Base-by-base conservation (phyloP, 768 basidiomycete genomes). In the Trametes cinnabarina region DNA sequence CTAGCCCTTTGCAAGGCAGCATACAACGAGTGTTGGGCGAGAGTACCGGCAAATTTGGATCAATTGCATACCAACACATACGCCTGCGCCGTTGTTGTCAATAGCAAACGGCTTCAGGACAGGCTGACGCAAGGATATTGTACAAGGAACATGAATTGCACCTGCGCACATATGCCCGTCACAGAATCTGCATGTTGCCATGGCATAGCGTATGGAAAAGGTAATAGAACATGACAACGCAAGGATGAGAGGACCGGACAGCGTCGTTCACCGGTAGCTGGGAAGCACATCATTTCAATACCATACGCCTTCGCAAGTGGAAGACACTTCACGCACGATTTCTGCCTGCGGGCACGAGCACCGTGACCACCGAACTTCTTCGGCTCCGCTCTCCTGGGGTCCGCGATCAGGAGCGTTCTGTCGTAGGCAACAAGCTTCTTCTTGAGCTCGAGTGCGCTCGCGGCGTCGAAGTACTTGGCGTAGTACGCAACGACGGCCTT, bases 311-410 rank as follows among this genome's bases (percentile, higher is more conserved):
- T 46, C 4, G 50, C 5, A 1, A 28, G 20, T 35, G 12, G 17
- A 55, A 11, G 17, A 35, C 34, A 28, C 35, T 40, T 57, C 15
- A 68, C 82, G 60, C 63, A 94, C 92, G 88, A 92, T 84, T 96
- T 97, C 82, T 97, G 95, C 77, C 94, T 88, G 80, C 94, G 91
- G 58, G 94, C 94, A 84, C 95, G 92, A 65, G 95, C 95, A 87
- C 95, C 95, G 74, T 81, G 83, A 82, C 95, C 95, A 84, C 95
- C 96, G 74, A 98, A 98, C 79, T 96, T 97, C 87, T 98, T 98
- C 68, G 96, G 96, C 76, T 98, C 96, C 88, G 90, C 92, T 80
- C 96, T 88, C 78, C 97, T 87, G 65, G 93, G 94, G 73, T 96
- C 94, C 55, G 94, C 90, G 65, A 95, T 94, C 69, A 95, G 76